Evolutionary conservation across 768 basidiomycete species (phyloP), one percentile per base, ranked within the genome.

Genomic region (Podaxis carcinomalis): DNA sequence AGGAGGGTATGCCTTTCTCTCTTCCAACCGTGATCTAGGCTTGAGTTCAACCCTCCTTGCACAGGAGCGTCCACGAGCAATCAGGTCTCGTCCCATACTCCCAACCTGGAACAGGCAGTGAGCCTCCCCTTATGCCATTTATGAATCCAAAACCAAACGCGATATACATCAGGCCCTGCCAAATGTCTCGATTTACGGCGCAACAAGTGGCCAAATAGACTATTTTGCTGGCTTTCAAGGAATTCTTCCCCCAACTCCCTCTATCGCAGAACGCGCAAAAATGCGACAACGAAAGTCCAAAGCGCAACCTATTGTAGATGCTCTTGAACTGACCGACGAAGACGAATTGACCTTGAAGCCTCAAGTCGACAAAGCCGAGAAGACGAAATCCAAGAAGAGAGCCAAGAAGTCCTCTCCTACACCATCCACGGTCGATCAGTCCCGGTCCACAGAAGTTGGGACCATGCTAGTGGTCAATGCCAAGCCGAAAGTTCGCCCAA

Each of bases 211-310:
- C 13, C 52, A 61, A 19, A 61, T 61, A 36, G 59, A 61, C n/a
- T 61, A 61, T 36, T 61, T 61, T n/a, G 59, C 59, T 61, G 59
- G 59, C 10, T 61, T 46, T 28, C 52, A 55, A 32, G 51, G 39
- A 19, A 59, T 59, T 27, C 51, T 67, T 21, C 37, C 59, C 23
- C 64, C 57, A 9, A 50, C 62, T 14, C 47, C 62, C 21, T 78
- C 70, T 63, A 83, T 84, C 25, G 83, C 84, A n/a, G 84, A 86
- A 44, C 77, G 84, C 16, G 80, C 84, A 52, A 85, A 85, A 66
- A 83, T 76, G 70, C 82, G 84, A 16, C 75, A 80, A 59, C 72
- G 83, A 23, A 62, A 57, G 11, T 19, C 54, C 14, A 59, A 39
- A 42, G 27, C 14, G 14, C 55, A 44, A 44, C 32, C 21, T 14